Evolutionary conservation across 1,284 basidiomycete genomes (phyloP), one percentile per base, ranked within the genome.

Genomic region (Papiliotrema laurentii): DNA sequence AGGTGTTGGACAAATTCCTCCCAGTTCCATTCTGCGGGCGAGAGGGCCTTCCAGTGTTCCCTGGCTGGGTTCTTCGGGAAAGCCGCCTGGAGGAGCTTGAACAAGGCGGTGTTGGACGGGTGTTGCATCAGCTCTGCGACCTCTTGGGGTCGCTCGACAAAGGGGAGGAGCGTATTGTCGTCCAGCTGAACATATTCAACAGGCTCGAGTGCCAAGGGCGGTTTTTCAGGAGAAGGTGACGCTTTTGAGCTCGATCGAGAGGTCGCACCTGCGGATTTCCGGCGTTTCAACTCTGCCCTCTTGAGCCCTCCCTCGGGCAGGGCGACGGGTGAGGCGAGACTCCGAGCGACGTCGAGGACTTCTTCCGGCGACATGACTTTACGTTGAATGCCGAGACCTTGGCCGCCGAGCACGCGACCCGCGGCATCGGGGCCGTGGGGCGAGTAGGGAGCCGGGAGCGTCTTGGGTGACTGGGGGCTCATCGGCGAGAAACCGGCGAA

Each of bases 181-280:
- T 69, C 66, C 55, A 74, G 57, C 44, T 72, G 65, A 16, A 68
- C 59, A 38, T 73, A 74, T 44, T 74, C 71, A 45, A 74, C 66
- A 0, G 72, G 71, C 53, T 74, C 72, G 30, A 74, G 59, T 11
- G 68, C 70, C 5, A 65, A 48, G 5, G 64, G 62, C 19, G 60
- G 60, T 26, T 45, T 44, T 25, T 57, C 46, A n/a, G 53, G 48
- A 5, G 53, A 50, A 9, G 31, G 27, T 42, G 25, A 13, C 14
- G 19, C 28, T 30, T 26, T 43, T 5, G 45, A 27, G 11, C 42
- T 43, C 21, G 48, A 41, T 13, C 47, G 38, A 27, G 14, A 34
- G 24, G 49, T 49, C 21, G 39, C 47, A 4, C 56, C 54, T 0
- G 55, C 48, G 13, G 57, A 60, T 50, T 67, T 68, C 34, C 63